Base-by-base conservation (phyloP, 2,329 filamentous ascomycete genomes). In the Cladosporium sp. region DNA sequence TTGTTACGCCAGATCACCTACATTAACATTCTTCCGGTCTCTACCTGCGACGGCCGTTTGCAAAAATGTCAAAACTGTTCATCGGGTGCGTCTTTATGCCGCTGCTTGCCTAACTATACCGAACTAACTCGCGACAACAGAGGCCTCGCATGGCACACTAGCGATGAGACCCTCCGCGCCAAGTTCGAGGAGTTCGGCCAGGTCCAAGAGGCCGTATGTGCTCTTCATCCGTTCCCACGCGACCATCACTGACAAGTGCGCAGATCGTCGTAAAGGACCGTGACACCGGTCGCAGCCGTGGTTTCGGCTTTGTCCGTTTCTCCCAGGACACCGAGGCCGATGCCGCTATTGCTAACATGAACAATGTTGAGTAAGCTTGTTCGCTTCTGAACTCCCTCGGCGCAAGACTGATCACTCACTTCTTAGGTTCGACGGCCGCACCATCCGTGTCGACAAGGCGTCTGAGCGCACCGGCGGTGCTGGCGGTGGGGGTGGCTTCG, bases 201-300 rank as follows among this genome's bases (percentile, higher is more conserved):
- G 49, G 91, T 99, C 71, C 93, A 97, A 79, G 94, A 99, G 88
- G 95, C 95, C 74, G 95, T 98, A 87, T 80, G 92, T 90, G 21
- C 43, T 7, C 28, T 23, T 34, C 34, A n/a, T 34, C 16, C 11
- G 3, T 16, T 10, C 14, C 30, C 34, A 28, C 54, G 58, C 48
- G 63, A 67, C 63, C n/a, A 3, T 57, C 39, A 32, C 32, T 67
- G 25, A 64, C 66, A 60, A 66, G 18, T n/a, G n/a, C 62, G 30
- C 75, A 98, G 94, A 91, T 97, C 69, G 94, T 99, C 72, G 93
- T 98, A 75, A 98, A 97, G 83, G 94, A 99, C 80, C 92, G 93
- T 75, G 94, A 98, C 77, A 97, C 94, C 75, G 91, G 92, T 74
- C 92, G 94, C 79, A 97, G 93, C 85, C 92, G 95, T 79, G 95